Base-by-base conservation (phyloP, 2,329 filamentous ascomycete species). In the Acrodontium crateriforme region DNA sequence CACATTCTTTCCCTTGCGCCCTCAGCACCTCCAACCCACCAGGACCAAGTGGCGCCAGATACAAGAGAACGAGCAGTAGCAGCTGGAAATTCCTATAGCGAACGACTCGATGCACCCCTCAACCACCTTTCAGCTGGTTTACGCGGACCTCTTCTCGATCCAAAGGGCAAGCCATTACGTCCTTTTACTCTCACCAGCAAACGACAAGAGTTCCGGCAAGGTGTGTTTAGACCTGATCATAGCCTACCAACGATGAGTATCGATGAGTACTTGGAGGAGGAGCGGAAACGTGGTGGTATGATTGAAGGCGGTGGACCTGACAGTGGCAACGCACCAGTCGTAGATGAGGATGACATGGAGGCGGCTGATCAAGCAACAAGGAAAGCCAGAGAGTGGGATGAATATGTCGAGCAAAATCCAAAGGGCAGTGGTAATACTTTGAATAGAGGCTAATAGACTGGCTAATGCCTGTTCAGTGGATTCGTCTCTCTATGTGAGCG, bases 191-290 rank as follows among this genome's bases (percentile, higher is more conserved):
- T 98, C 13, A 76, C 78, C 34, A 77, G 67, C 40, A 42, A 44
- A 32, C 70, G 89, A 19, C 73, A 82, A 36, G 75, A 83, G 36
- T 56, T 93, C 34, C 71, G 75, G 35, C 66, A 75, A 33, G 78
- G 78, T 3, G 87, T 98, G 1, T 98, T 98, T 56, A 69, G 81
- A 30, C 73, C 83, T 0, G 83, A 89, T 6, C 89, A 98, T 52
- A 94, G 82, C 55, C 60, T 98, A 33, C 89, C 89, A 1, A 95
- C 89, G 3, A 95, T 98, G 89, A 81, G 74, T 2, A 94, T 98
- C 36, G 89, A 98, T 44, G 89, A 98, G 59, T 98, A 95, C 49
- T 63, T 98, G 10, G 89, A 91, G 28, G 87, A 95, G 55, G 89
- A 95, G 60, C 69, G 70, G 47, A 69, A 71, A 40, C 65, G 80